Percentiles rank a stretch among this genome's conserved stretches.
phyloP scores from a whole-genome alignment of 129 eudicot genomes.

The Ambrosia trifida region DNA sequence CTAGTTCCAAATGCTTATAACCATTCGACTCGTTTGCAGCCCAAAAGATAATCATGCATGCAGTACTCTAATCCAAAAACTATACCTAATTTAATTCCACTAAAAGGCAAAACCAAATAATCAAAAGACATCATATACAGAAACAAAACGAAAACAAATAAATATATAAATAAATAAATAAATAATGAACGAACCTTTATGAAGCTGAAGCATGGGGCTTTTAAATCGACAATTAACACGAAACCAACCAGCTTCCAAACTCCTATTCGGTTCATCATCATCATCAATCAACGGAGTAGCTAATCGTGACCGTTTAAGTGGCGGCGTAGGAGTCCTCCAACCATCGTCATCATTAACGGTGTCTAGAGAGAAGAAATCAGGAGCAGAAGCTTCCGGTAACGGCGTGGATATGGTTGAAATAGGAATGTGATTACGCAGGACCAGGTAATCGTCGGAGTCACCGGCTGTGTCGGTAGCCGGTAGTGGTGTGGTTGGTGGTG shows the following conservation, averaged over 20 bases:
- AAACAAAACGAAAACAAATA: neutral
- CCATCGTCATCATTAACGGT: constrained; percentile 23
- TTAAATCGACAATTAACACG: constrained; percentile 67
- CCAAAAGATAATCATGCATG: no score
- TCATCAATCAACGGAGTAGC: constrained; percentile 29
- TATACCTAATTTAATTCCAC: no score
- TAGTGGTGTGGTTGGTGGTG: constrained; percentile 25
- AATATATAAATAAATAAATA: no score
- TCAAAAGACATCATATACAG: neutral
- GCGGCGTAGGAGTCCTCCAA: constrained; percentile 19
- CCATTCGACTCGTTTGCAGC: no score
- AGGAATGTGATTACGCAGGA: constrained; percentile 71
- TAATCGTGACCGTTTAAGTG: constrained; percentile 30
- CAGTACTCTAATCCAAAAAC: no score
- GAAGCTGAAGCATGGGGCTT: constrained; percentile 97
- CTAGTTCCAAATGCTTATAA: no score
- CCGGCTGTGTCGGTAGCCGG: constrained; percentile 32
- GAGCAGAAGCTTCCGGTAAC: constrained; percentile 44
- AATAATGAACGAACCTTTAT: no score
- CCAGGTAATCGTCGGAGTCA: constrained; percentile 53
- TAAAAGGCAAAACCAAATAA: no score
- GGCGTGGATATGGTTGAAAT: constrained; percentile 32
- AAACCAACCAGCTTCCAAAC: constrained; percentile 80
- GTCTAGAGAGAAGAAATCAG: constrained; percentile 80
- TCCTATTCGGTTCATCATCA: constrained; percentile 40